phyloP scores from a whole-genome alignment of 768 basidiomycete species.

The Rhodocollybia butyracea region DNA sequence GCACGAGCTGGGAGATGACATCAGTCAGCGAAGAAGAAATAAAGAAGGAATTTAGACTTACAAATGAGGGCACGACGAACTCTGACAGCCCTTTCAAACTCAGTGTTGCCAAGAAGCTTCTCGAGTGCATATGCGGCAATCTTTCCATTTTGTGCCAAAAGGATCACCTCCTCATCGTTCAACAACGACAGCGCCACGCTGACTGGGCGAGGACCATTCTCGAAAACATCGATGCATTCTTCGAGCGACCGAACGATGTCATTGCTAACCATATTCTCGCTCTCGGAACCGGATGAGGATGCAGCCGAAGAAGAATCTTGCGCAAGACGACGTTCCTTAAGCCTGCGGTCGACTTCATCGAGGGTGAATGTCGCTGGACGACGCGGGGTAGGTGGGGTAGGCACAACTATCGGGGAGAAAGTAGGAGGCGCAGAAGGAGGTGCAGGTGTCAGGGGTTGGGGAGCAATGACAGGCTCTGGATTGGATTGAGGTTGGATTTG shows the following conservation, averaged over 20 bases:
- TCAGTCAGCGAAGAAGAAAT: not conserved
- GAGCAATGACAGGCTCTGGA: not conserved
- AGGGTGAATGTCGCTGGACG: conserved; percentile 41
- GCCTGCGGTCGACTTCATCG: conserved; percentile 52
- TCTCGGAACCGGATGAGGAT: conserved; percentile 1
- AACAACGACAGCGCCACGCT: conserved; percentile 56
- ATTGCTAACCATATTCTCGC: not conserved
- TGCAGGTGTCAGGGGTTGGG: not conserved
- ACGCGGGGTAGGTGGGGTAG: conserved; percentile 14
- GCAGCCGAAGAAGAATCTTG: conserved; percentile 5
- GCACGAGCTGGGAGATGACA: conserved; percentile 63
- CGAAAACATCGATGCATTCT: conserved; percentile 79
- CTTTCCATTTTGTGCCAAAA: conserved; percentile 88
- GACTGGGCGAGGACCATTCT: conserved; percentile 64
- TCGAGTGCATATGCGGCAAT: conserved; percentile 94
- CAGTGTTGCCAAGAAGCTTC: conserved; percentile 67
- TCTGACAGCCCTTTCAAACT: conserved; percentile 81
- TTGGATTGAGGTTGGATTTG: not conserved
- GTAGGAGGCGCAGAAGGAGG: conserved; percentile 6
- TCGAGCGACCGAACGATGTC: conserved; percentile 51
- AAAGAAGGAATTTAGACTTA: conserved; percentile 38
- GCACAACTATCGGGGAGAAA: too few relatives aligned
- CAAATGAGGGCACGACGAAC: conserved; percentile 89
- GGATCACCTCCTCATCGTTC: conserved; percentile 89
- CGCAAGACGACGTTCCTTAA: conserved; percentile 32